Evolutionary conservation across 768 basidiomycete genomes (phyloP), one percentile per base, ranked within the genome.

Genomic region (Cantharellus anzutake): DNA sequence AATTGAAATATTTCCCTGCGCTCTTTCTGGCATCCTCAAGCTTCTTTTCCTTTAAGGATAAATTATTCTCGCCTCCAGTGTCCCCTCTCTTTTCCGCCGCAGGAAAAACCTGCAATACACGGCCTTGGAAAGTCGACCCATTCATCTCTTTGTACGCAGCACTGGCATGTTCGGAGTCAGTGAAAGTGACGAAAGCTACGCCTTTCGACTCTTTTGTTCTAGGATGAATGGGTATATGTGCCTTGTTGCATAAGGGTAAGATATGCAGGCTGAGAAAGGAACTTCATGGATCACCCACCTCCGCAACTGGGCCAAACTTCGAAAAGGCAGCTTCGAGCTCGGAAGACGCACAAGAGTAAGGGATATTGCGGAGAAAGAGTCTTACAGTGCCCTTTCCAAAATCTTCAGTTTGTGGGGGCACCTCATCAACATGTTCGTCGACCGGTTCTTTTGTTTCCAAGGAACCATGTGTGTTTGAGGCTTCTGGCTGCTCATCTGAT

Each of bases 331-430:
- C 74, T 2, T 69, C 66, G 0, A 98, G 71, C 56, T 96, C 91
- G 2, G 73, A 69, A 16, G 84, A 78, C 4, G 84, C 83, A 60
- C 86, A 88, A 0, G 83, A 79, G 66, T 91, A 98, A 0, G 91
- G 76, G n/a, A 99, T 71, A 67, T 98, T 99, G n/a, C 96, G 88
- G 3, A 99, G 72, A 67, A 98, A 98, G 2, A 98, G 73, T 3
- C 93, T 11, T 11, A 37, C 44, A 11, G 1, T 11, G 44, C 44
- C 29, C 44, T 48, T 29, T 11, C 11, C 44, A 29, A 29, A 11
- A 48, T 11, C 11, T 11, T 48, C 44, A 11, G 29, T 48, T 48
- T 11, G 44, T 11, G 44, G 44, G 11, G 44, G 44, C 11, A 48
- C 44, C 29, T 48, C 11, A 29, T 48, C 44, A 48, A 48, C 44